Evolutionary conservation across 331 rosid genomes (phyloP), one percentile per base, ranked within the genome.

Genomic region (Spiraea crenata): DNA sequence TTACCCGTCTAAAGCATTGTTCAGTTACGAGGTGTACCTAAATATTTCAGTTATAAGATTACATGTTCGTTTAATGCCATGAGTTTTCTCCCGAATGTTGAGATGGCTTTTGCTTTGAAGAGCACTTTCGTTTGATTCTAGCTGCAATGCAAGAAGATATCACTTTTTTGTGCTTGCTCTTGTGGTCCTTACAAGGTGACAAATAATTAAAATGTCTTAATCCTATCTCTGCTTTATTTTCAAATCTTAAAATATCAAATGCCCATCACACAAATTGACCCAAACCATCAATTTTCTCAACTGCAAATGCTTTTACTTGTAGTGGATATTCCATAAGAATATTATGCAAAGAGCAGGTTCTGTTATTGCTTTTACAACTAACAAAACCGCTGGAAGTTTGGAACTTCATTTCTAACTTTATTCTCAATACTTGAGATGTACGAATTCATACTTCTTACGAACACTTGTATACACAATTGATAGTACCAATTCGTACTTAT

Each of bases 251-350:
- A 17, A 52, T 52, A 10, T 25, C 57, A 6, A 17, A 52, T 19
- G 34, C 57, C 57, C 12, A n/a, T 52, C n/a, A 7, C 56, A 25
- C 38, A 11, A 25, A 25, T 25, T 25, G 31, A 25, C 31, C 31
- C 31, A 25, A 34, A 48, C 13, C 34, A 48, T 67, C 47, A 50
- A 50, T 37, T 54, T 67, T 50, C 60, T 13, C 48, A 9, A 35
- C 47, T 9, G 55, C 10, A 51, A 9, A 12, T 41, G 46, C 63
- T 15, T 40, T 64, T 42, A 3, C 9, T 38, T 14, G 20, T 5
- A 9, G 11, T 10, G 71, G 71, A 79, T 72, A 50, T 57, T 17
- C 57, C 39, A 7, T 4, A 20, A 59, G 39, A 4, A 67, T 37
- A 60, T 77, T 37, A 60, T 71, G 3, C 64, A 5, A 6, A 14